These are phyloP conservation scores for Athelia sp. DNA, from an alignment of 1,284 basidiomycete species.

Conservation along the genomic window DNA sequence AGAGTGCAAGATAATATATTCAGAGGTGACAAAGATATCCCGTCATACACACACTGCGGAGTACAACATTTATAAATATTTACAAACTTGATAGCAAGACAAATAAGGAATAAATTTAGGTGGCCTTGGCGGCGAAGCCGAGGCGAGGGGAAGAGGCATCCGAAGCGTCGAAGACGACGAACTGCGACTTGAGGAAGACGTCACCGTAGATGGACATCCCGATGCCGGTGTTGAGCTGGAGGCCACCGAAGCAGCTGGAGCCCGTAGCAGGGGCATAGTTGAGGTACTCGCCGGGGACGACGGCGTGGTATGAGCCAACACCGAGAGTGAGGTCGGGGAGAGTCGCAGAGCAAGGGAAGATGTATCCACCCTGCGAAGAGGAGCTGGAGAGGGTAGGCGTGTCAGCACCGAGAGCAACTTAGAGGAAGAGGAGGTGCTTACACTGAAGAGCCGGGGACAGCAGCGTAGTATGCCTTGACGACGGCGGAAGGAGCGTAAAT, in stretches of 20 bases:
- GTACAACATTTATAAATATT: no score
- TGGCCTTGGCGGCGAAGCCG: not conserved
- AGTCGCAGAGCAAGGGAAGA: not conserved
- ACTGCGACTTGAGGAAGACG: constrained; percentile 33
- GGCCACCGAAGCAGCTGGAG: not conserved
- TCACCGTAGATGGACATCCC: constrained; percentile 28
- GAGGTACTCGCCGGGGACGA: not conserved
- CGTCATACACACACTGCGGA: no score
- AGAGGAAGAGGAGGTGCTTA: not conserved
- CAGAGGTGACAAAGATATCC: no score
- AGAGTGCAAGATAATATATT: no score
- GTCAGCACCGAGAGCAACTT: not conserved
- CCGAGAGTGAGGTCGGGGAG: constrained; percentile 1
- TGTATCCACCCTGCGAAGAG: not conserved
- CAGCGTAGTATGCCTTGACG: constrained; percentile 23
- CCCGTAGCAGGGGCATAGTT: not conserved
- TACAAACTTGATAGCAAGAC: no score
- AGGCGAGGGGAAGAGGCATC: not conserved
- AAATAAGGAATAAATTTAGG: not conserved
- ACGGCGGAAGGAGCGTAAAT: constrained; percentile 25
- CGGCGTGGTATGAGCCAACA: not conserved
- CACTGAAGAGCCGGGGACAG: constrained; percentile 11
- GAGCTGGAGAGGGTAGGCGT: not conserved
- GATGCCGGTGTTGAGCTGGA: not conserved
- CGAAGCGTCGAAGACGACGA: constrained; percentile 28